Conservation (phyloP, 768 basidiomycete species). For the Leccinum disarticulatum region DNA sequence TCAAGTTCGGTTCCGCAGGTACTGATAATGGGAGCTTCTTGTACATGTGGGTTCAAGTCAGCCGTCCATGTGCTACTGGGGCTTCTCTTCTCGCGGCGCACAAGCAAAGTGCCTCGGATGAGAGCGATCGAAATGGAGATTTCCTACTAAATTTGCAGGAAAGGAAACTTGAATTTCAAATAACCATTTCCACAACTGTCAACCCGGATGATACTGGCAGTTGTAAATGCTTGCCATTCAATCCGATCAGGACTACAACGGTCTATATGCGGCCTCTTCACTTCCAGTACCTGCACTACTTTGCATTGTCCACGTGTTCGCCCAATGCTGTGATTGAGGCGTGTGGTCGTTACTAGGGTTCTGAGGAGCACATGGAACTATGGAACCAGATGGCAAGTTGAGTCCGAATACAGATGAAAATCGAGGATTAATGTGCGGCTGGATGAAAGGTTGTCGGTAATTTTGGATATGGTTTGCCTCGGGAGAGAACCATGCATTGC, state of each 20-base stretch:
- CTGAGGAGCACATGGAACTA: slow-evolving; percentile 24
- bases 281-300: slow-evolving; percentile 23
- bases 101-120: neutral
- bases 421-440: slow-evolving; percentile 82
- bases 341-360: slow-evolving; percentile 10
- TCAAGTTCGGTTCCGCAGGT: neutral
- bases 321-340: slow-evolving; percentile 27
- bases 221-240: slow-evolving; percentile 16
- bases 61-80: neutral
- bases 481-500: slow-evolving; percentile 20
- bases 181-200: neutral
- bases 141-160: neutral
- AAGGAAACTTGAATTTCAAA: neutral
- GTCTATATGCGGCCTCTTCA: slow-evolving; percentile 28
- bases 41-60: neutral
- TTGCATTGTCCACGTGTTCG: slow-evolving; percentile 41
- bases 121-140: neutral
- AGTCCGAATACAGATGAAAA: slow-evolving; percentile 70
- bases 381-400: slow-evolving; percentile 31
- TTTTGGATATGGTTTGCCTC: slow-evolving; percentile 10
- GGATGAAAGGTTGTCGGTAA: slow-evolving; percentile 42
- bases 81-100: neutral
- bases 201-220: neutral
- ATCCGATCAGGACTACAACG: slow-evolving; percentile 24
- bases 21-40: neutral